Evolutionary conservation across 306 rosid genomes (phyloP), one percentile per base, ranked within the genome.

Genomic region (Styphnolobium japonicum): DNA sequence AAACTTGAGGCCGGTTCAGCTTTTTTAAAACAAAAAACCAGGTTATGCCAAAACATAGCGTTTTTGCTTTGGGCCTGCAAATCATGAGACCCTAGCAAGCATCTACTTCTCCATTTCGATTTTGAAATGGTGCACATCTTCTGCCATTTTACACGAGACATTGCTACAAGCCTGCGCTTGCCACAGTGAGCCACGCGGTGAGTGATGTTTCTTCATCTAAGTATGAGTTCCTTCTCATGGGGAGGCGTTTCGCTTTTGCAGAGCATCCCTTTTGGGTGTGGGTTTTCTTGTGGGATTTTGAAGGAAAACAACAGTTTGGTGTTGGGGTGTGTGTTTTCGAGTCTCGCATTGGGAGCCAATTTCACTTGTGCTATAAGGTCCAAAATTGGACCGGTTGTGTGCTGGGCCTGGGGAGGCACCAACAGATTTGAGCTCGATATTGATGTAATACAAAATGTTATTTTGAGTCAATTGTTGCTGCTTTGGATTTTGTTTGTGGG

Each of bases 401-500:
- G 87, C n/a, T n/a, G n/a, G n/a, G n/a, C n/a, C 37, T 86, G 85
- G 85, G 87, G 87, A 22, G 58, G 71, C 18, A 6, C 33, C 19
- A 37, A 53, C 11, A 16, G 57, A 11, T 4, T 10, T 31, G 78
- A 15, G 10, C 64, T 63, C 16, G 73, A 49, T 4, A 36, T 10
- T 51, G 48, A 60, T 48, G 33, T 61, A 43, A 69, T 85, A 8
- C 40, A 60, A 8, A 62, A 82, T 78, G 81, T 86, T 80, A 87
- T 0, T 86, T 77, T 64, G 90, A 83, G 76, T 72, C 87, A 53
- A 56, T 86, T 67, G 86, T 83, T 77, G 85, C 85, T 80, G 90
- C 87, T 43, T 83, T 80, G 74, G 87, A 86, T 73, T 86, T 67
- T 77, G 84, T 83, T 67, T 86, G 90, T 83, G 90, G 90, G 21